phyloP scores from a whole-genome alignment of 2,329 filamentous ascomycete genomes.

The Xylaria sp. region DNA sequence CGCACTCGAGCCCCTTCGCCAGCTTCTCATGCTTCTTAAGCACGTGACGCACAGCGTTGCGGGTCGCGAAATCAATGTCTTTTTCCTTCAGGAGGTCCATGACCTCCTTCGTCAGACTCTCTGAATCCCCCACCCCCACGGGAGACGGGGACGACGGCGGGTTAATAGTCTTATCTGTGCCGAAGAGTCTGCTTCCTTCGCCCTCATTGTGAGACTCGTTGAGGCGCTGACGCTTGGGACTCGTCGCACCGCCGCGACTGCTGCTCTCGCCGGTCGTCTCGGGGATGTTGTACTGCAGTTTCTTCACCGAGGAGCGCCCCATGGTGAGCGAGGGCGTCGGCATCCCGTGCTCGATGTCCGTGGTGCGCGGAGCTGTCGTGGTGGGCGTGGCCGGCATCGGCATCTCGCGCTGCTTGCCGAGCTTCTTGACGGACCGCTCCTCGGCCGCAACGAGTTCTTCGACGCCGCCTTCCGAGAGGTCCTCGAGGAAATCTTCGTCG shows the following conservation, averaged over 20 bases:
- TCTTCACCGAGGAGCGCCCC: conserved; percentile 43
- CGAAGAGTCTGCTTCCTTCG: conserved; percentile 37
- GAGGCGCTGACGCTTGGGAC: conserved; percentile 38
- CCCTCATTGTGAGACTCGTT: background rate
- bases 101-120: conserved; percentile 57
- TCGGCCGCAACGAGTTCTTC: conserved; percentile 42
- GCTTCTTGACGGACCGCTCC: conserved; percentile 35
- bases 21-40: conserved; percentile 68
- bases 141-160: conserved; percentile 40
- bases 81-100: conserved; percentile 61
- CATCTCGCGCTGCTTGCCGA: conserved; percentile 11
- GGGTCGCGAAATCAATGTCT: conserved; percentile 53
- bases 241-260: background rate
- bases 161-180: conserved; percentile 32
- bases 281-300: conserved; percentile 30
- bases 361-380: conserved; percentile 10
- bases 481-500: conserved; percentile 43
- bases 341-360: conserved; percentile 39
- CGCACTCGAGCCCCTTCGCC: conserved; percentile 70
- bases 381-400: conserved; percentile 27
- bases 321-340: conserved; percentile 43
- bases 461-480: conserved; percentile 47
- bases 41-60: conserved; percentile 54
- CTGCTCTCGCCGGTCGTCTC: background rate
- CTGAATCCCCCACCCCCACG: conserved; percentile 50